Base-by-base conservation (phyloP, 2,329 filamentous ascomycete species). In the Aspergillus awamori region DNA sequence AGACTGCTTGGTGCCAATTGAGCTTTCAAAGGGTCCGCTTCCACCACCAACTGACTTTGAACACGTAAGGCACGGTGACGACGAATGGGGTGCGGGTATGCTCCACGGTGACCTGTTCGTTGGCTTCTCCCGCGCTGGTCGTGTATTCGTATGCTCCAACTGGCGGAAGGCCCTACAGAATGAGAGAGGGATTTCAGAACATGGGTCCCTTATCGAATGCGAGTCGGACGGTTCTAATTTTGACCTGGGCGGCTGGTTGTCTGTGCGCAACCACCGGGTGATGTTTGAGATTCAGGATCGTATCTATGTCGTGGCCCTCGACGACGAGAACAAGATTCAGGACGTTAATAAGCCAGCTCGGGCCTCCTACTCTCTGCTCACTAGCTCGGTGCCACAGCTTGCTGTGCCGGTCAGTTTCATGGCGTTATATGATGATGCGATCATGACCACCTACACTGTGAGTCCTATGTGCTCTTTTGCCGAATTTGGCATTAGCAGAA, bases 71-170 rank as follows among this genome's bases (percentile, higher is more conserved):
- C 63, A 74, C 33, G 69, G 70, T 1, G 74, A 78, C 5, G 77
- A 82, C 51, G 79, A 82, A 64, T 82, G 80, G 80, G 80, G 80
- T 17, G 79, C 80, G 2, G 80, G 80, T 4, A 78, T 81, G 77
- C 59, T 81, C 5, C 61, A 73, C 39, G 78, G 76, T 1, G 65
- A 77, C 20, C 65, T 79, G 22, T 78, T 82, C 62, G 79, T 77
- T 1, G 80, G 80, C 38, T 71, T 81, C 36, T 81, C 79, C 10
- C 73, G 77, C 4, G 74, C 74, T 8, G 80, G 80, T 1, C 70
- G 79, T 22, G 70, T 81, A 0, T 75, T 82, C 48, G 67, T 82
- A n/a, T 81, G 79, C 60, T 74, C 75, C 0, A 69, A 81, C 62
- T 82, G 80, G 79, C 75, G 74, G 0, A 74, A 73, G 49, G 74